Percentiles rank a stretch among this genome's conserved stretches.
phyloP scores from a whole-genome alignment of 495 filamentous ascomycete genomes.

The Penicillium dipodomyicola region DNA sequence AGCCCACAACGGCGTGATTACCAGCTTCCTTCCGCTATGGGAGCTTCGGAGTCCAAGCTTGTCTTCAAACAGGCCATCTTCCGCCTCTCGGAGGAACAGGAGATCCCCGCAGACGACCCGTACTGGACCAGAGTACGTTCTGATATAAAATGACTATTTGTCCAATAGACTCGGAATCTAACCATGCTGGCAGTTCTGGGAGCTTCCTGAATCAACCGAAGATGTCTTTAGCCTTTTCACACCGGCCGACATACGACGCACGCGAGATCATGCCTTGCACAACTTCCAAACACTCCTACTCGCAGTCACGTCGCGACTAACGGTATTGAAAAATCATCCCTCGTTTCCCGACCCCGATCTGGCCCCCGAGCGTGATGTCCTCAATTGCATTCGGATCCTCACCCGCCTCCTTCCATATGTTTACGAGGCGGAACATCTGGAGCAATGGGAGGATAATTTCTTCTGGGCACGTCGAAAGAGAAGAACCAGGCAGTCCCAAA shows the following conservation, averaged over 20 bases:
- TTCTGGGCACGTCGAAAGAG: slow-evolving; percentile 82
- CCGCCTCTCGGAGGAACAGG: slow-evolving; percentile 83
- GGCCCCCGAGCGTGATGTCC: slow-evolving; percentile 83
- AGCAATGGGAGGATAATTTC: slow-evolving; percentile 86
- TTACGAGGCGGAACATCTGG: slow-evolving; percentile 85
- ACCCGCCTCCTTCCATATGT: slow-evolving; percentile 90
- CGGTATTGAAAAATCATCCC: slow-evolving; percentile 77
- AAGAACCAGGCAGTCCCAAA: slow-evolving; percentile 49
- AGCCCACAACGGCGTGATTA: slow-evolving; percentile 22
- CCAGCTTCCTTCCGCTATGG: slow-evolving; percentile 59
- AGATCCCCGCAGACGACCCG: slow-evolving; percentile 82
- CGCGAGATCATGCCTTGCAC: slow-evolving; percentile 77
- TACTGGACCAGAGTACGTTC: slow-evolving; percentile 83
- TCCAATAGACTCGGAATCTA: slow-evolving; percentile 3
- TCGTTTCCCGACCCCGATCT: slow-evolving; percentile 86
- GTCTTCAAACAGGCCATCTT: slow-evolving; percentile 99
- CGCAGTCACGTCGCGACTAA: slow-evolving; percentile 76
- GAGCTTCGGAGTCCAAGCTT: slow-evolving; percentile 98
- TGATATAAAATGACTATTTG: not conserved
- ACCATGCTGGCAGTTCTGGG: slow-evolving; percentile 73
- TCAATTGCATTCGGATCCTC: slow-evolving; percentile 91
- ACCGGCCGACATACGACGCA: slow-evolving; percentile 86
- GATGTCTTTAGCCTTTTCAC: slow-evolving; percentile 98
- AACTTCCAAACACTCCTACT: slow-evolving; percentile 92
- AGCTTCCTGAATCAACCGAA: slow-evolving; percentile 91